phyloP scores from a whole-genome alignment of 2,329 filamentous ascomycete species.

The Botryosphaeria dothidea region DNA sequence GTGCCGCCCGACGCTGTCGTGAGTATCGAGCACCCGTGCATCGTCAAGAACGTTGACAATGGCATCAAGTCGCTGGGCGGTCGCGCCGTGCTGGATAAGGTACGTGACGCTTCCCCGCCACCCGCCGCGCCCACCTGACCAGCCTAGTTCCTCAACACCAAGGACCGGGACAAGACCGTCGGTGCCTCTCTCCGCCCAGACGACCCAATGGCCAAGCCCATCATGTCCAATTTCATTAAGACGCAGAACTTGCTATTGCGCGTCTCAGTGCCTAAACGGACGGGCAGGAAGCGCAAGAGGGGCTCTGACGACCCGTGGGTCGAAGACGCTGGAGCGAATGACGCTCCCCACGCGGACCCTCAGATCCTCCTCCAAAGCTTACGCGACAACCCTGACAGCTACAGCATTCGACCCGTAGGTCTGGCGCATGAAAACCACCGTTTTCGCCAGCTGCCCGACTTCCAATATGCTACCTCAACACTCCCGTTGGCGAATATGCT shows the following conservation, averaged over 20 bases:
- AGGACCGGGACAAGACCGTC: constrained; percentile 42
- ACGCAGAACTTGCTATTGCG: constrained; percentile 86
- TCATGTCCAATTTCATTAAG: constrained; percentile 72
- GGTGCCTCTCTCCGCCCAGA: constrained; percentile 78
- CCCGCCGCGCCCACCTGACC: neutral
- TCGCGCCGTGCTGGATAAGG: constrained; percentile 54
- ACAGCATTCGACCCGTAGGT: constrained; percentile 70
- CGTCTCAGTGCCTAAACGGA: constrained; percentile 82
- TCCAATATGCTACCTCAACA: constrained; percentile 73
- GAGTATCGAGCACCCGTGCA: constrained; percentile 67
- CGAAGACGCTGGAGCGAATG: constrained; percentile 6
- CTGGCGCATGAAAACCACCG: constrained; percentile 78
- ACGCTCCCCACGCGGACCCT: constrained; percentile 20
- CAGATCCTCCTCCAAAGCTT: constrained; percentile 61
- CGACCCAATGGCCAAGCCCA: constrained; percentile 75
- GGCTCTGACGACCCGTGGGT: constrained; percentile 69
- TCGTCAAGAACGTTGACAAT: constrained; percentile 65
- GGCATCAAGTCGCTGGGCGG: constrained; percentile 65
- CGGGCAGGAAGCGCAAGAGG: constrained; percentile 80
- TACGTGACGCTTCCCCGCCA: constrained; percentile 29
- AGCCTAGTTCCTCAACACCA: constrained; percentile 18
- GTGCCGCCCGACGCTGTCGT: constrained; percentile 58
- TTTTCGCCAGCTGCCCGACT: constrained; percentile 83
- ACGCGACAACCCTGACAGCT: constrained; percentile 68
- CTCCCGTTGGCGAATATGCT: constrained; percentile 72